Evolutionary conservation across 495 filamentous ascomycete species (phyloP), one percentile per base, ranked within the genome.

Genomic region (Talaromyces liani): DNA sequence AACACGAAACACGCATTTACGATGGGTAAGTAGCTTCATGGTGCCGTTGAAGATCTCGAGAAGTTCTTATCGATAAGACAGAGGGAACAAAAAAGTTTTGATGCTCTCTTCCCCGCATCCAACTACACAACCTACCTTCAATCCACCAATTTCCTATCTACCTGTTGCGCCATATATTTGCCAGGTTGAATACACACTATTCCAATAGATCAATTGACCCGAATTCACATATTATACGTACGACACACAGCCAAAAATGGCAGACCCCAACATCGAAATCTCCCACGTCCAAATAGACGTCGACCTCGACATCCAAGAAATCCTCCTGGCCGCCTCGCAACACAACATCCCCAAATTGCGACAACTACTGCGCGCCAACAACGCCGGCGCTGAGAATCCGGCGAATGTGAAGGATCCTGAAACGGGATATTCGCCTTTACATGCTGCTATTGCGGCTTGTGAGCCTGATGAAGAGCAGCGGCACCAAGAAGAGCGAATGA

Each of bases 391-490:
- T 16, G 78, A 83, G 73, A 62, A 60, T 74, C 76, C 82, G 29
- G 91, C 91, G 22, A 90, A 90, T 62, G 85, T 89, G 14, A 90
- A 92, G 72, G 93, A 98, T 67, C 81, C 88, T 2, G 87, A 90
- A 63, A 96, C 92, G 0, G 91, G 91, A 45, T 91, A 86, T 71
- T 89, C 93, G 1, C 91, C 94, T 12, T 82, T 98, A 3, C 94
- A 98, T 73, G 87, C 91, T 6, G 93, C 93, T 25, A 90, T 98
- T 73, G 90, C 91, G 8, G 86, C 90, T 8, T 95, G 91, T 67
- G 90, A 91, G 55, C 73, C 80, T 3, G 77, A 82, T 24, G 64
- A 56, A 18, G 57, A 68, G 16, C 12, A 39, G 8, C 39, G 27
- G 8, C 39, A 36, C 27, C 51, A 41, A 1, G 58, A 71, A 10